Evolutionary conservation across 805 yeast genomes (phyloP).

Genomic region (Kluyveromyces wickerhamii): DNA sequence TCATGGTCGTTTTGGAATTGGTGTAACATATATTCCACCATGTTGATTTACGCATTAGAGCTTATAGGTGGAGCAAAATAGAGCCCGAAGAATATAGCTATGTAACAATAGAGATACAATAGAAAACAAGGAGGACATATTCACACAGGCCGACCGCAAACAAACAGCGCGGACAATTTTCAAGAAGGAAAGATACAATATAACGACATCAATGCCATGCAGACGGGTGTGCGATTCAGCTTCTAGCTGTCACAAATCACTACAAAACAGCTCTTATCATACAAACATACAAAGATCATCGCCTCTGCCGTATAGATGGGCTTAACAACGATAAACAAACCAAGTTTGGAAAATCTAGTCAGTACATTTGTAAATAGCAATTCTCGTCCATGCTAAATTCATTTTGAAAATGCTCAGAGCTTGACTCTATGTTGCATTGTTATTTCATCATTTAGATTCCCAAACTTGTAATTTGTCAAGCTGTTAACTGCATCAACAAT

Average conservation of each 20-base stretch:
- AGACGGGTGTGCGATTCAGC: too few species aligned
- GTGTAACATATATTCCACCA: constrained; percentile 78
- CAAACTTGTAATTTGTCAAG: constrained; percentile 18
- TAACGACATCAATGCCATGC: too few species aligned
- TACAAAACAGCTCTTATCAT: too few species aligned
- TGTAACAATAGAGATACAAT: background rate
- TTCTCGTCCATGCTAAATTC: constrained; percentile 54
- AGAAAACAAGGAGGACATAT: too few species aligned
- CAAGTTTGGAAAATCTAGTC: constrained; percentile 12
- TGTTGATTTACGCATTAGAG: constrained; percentile 75
- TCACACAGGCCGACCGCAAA: too few species aligned
- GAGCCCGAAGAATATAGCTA: background rate
- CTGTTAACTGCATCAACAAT: too few species aligned
- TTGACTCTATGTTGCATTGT: constrained; percentile 82
- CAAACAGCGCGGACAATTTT: too few species aligned
- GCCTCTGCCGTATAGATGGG: too few species aligned
- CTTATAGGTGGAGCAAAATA: constrained; percentile 34
- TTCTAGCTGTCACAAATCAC: too few species aligned
- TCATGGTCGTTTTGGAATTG: constrained; percentile 98
- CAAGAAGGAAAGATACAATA: too few species aligned
- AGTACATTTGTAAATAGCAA: constrained; percentile 38
- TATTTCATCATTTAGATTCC: constrained; percentile 52
- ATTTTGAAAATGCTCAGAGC: constrained; percentile 57
- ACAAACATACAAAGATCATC: too few species aligned
- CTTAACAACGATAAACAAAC: too few species aligned